A percentile compares a stretch with the other conserved stretches of the same genome.
Conservation (phyloP, 129 eudicot genomes). For the Gnaphalium uliginosum region DNA sequence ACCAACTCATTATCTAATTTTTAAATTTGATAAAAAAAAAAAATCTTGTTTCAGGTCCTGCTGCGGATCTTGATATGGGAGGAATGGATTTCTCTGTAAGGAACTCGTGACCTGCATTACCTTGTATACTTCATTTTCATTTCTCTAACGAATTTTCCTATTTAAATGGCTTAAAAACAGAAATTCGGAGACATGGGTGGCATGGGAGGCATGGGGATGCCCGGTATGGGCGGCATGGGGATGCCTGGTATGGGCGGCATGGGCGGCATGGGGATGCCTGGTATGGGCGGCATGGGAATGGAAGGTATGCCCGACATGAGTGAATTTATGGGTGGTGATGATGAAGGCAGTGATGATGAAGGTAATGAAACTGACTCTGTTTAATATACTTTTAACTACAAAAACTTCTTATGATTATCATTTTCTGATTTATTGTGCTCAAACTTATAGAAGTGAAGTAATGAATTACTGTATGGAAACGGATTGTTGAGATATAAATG, state of each 20-base stretch:
- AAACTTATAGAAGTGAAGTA: neutral
- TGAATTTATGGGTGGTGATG: slow-evolving; percentile 52
- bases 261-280: slow-evolving; percentile 46
- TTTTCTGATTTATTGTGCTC: neutral
- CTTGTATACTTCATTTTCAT: neutral
- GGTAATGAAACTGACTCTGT: slow-evolving; percentile 29
- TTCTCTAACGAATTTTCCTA: neutral
- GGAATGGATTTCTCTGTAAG: slow-evolving; percentile 96
- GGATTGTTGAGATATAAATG: too few relatives aligned
- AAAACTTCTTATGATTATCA: neutral
- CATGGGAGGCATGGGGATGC: slow-evolving; percentile 43
- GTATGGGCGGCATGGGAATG: slow-evolving; percentile 45
- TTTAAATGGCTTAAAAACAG: slow-evolving; percentile 23
- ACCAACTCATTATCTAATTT: neutral
- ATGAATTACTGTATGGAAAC: too few relatives aligned
- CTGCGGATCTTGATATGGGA: slow-evolving; percentile 53
- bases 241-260: slow-evolving; percentile 35
- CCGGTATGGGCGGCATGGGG: slow-evolving; percentile 39
- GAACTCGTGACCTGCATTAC: neutral
- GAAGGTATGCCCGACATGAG: slow-evolving; percentile 40
- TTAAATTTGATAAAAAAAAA: neutral
- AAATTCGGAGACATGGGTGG: slow-evolving; percentile 62
- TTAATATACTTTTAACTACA: neutral
- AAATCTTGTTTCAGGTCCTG: slow-evolving; percentile 42
- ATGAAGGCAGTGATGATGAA: slow-evolving; percentile 77